phyloP scores from a whole-genome alignment of 2,329 filamentous ascomycete genomes.

The Venturia asperata region DNA sequence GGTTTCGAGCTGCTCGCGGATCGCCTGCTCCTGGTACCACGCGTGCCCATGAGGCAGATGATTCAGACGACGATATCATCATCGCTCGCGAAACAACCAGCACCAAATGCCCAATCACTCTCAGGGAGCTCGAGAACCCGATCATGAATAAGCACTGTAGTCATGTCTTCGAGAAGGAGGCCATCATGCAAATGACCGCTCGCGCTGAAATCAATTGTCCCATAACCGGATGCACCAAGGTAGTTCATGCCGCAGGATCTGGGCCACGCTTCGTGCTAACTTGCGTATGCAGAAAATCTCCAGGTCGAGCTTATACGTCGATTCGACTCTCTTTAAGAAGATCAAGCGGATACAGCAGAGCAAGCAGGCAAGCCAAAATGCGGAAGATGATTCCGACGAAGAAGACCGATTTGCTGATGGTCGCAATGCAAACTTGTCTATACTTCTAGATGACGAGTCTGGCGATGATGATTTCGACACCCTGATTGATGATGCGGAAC shows the following conservation, averaged over 20 bases:
- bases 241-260: constrained; percentile 21
- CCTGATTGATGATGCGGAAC: not conserved
- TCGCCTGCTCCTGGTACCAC: constrained; percentile 38
- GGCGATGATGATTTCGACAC: constrained; percentile 14
- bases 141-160: constrained; percentile 68
- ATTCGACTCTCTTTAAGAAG: constrained; percentile 31
- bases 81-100: constrained; percentile 57
- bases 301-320: constrained; percentile 26
- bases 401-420: constrained; percentile 22
- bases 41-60: constrained; percentile 36
- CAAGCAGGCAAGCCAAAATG: constrained; percentile 23
- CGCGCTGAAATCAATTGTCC: constrained; percentile 50
- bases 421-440: not conserved
- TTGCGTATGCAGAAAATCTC: constrained; percentile 28
- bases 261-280: not conserved
- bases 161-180: constrained; percentile 62
- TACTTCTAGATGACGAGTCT: not conserved
- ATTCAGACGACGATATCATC: constrained; percentile 61
- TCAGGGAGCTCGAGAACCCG: constrained; percentile 65
- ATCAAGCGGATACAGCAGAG: constrained; percentile 32
- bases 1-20: constrained; percentile 51
- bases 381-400: constrained; percentile 26
- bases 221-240: constrained; percentile 54
- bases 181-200: constrained; percentile 51
- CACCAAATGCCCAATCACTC: constrained; percentile 62